phyloP scores from a whole-genome alignment of 2,329 filamentous ascomycete genomes.

The Arthroderma uncinatum region DNA sequence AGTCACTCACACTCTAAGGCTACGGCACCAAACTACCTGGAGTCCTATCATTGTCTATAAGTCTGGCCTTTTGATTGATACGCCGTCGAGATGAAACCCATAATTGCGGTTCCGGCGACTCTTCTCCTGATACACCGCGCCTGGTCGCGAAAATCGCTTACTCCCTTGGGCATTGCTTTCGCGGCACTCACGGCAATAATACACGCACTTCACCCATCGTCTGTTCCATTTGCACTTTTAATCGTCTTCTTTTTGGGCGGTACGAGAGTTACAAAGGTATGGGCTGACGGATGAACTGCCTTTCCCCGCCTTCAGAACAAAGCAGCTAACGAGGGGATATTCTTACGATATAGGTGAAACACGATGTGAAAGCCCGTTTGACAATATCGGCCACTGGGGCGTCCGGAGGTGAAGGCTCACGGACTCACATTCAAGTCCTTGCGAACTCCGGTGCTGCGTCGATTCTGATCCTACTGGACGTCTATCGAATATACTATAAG shows the following conservation, averaged over 20 bases:
- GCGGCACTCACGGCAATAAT: conserved; percentile 63
- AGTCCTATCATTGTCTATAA: background rate
- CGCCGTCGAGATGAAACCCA: conserved; percentile 30
- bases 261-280: conserved; percentile 69
- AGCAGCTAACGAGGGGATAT: background rate
- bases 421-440: conserved; percentile 79
- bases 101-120: conserved; percentile 38
- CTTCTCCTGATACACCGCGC: conserved; percentile 55
- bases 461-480: conserved; percentile 46
- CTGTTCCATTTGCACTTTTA: conserved; percentile 75
- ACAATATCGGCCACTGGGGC: conserved; percentile 66
- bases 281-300: conserved; percentile 8
- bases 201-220: conserved; percentile 89
- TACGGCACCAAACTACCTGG: background rate
- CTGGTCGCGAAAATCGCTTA: conserved; percentile 64
- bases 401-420: conserved; percentile 63
- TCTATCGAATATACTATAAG: conserved; percentile 30
- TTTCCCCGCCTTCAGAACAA: background rate
- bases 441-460: conserved; percentile 78
- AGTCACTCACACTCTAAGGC: too few relatives aligned
- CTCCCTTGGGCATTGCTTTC: conserved; percentile 59
- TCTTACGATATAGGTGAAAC: conserved; percentile 55
- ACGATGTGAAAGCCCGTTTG: conserved; percentile 69
- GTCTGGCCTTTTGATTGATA: background rate
- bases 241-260: conserved; percentile 78